These are phyloP conservation scores for Penicillium rolfsii DNA, from an alignment of 2,329 filamentous ascomycete genomes.

Conservation along the genomic window DNA sequence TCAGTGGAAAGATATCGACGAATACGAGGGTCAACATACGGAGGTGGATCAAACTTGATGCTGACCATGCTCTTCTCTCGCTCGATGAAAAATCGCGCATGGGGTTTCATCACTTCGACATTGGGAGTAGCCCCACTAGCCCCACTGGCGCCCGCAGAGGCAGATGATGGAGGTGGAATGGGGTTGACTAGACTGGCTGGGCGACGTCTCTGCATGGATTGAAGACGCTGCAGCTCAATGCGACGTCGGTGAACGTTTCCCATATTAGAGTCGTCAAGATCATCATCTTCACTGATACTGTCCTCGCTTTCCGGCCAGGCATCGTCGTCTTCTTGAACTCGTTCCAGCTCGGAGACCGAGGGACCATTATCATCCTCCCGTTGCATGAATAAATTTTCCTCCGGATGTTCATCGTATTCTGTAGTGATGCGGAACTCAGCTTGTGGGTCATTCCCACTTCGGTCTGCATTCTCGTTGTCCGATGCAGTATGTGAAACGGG, in stretches of 20 bases:
- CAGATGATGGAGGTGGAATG: slow-evolving; percentile 19
- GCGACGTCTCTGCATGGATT: slow-evolving; percentile 27
- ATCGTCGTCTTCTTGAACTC: slow-evolving; percentile 37
- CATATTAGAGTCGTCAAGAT: slow-evolving; percentile 25
- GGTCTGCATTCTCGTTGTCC: slow-evolving; percentile 25
- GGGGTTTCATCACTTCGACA: slow-evolving; percentile 65
- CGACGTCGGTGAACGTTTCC: slow-evolving; percentile 33
- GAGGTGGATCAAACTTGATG: slow-evolving; percentile 68
- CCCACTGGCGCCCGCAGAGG: slow-evolving; percentile 13
- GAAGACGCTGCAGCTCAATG: slow-evolving; percentile 31
- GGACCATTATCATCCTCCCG: slow-evolving; percentile 32
- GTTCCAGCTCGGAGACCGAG: slow-evolving; percentile 32
- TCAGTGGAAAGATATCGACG: not conserved
- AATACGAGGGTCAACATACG: slow-evolving; percentile 35
- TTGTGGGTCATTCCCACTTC: slow-evolving; percentile 24
- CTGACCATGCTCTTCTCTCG: slow-evolving; percentile 81
- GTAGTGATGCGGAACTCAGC: slow-evolving; percentile 42
- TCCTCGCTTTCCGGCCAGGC: slow-evolving; percentile 39
- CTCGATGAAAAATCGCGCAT: slow-evolving; percentile 82
- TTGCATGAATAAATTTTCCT: slow-evolving; percentile 42
- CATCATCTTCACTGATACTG: slow-evolving; percentile 35
- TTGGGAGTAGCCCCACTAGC: slow-evolving; percentile 10
- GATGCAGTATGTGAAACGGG: slow-evolving; percentile 31
- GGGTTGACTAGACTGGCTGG: slow-evolving; percentile 36
- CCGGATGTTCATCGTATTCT: slow-evolving; percentile 43